A percentile compares a stretch with the other conserved stretches of the same genome.
phyloP scores from a whole-genome alignment of 148 eudicot genomes.

The Rhododendron kiyosumense region DNA sequence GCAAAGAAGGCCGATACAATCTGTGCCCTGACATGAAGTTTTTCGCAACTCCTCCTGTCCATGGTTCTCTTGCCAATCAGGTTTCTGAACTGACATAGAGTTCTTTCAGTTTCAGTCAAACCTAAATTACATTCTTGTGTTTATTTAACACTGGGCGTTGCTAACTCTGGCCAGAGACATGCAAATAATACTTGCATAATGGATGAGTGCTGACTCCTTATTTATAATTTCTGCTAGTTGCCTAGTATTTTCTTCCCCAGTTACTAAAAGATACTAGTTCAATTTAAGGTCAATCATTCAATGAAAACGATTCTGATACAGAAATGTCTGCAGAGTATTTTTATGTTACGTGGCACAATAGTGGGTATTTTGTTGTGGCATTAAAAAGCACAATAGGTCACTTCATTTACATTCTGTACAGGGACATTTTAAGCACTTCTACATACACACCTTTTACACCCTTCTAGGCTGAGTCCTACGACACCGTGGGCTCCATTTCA shows the following conservation, averaged over 20 bases:
- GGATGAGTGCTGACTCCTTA: not conserved
- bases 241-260: not conserved
- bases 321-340: not conserved
- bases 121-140: not conserved
- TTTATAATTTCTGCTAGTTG: not conserved
- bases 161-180: not conserved
- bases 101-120: not conserved
- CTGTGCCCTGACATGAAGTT: constrained; percentile 90
- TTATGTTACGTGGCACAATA: not conserved
- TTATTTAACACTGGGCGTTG: not conserved
- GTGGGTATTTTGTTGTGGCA: not conserved
- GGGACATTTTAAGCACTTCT: not conserved
- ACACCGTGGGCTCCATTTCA: not conserved
- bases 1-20: constrained; percentile 80
- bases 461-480: not conserved
- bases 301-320: not conserved
- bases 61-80: constrained; percentile 86
- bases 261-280: not conserved
- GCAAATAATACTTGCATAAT: not conserved
- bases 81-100: constrained; percentile 18
- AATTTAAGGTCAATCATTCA: not conserved
- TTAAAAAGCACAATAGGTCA: not conserved
- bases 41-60: constrained; percentile 82
- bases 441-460: not conserved
- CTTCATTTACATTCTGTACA: not conserved